Conservation (phyloP, 2,329 filamentous ascomycete species). For the Colletotrichum gigasporum region DNA sequence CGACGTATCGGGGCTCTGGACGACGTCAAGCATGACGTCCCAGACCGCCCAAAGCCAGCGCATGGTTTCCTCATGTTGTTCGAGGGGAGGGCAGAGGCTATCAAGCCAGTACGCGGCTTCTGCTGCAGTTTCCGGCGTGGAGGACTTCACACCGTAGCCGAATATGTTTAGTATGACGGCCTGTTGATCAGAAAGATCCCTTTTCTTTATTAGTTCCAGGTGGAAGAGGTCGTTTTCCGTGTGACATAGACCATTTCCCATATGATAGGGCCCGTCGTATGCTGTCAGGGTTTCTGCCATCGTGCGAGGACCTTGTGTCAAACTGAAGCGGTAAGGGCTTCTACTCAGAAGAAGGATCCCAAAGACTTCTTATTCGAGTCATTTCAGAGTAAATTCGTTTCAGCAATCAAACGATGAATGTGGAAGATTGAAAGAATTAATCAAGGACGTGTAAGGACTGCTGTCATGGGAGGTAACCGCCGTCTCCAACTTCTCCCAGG, state of each 20-base stretch:
- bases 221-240: not conserved
- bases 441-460: too few species aligned
- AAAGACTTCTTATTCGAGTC: too few species aligned
- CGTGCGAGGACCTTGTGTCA: not conserved
- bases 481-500: too few species aligned
- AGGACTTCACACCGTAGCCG: not conserved
- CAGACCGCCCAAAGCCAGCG: not conserved
- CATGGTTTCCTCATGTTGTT: not conserved
- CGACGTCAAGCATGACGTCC: not conserved
- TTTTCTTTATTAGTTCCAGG: not conserved
- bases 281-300: not conserved
- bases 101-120: not conserved
- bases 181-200: not conserved
- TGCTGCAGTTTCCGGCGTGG: not conserved
- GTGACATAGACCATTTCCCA: too few species aligned
- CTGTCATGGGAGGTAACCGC: too few species aligned
- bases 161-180: not conserved
- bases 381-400: too few species aligned
- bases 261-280: not conserved
- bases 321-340: too few species aligned
- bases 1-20: not conserved
- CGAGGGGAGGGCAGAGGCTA: not conserved
- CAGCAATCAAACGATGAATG: too few species aligned
- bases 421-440: too few species aligned
- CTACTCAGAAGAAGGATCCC: too few species aligned